A percentile compares a stretch with the other conserved stretches of the same genome.
These are phyloP conservation scores for Musa schizocarpa DNA, from an alignment of 176 grass and related monocot genomes.

Conservation along the genomic window DNA sequence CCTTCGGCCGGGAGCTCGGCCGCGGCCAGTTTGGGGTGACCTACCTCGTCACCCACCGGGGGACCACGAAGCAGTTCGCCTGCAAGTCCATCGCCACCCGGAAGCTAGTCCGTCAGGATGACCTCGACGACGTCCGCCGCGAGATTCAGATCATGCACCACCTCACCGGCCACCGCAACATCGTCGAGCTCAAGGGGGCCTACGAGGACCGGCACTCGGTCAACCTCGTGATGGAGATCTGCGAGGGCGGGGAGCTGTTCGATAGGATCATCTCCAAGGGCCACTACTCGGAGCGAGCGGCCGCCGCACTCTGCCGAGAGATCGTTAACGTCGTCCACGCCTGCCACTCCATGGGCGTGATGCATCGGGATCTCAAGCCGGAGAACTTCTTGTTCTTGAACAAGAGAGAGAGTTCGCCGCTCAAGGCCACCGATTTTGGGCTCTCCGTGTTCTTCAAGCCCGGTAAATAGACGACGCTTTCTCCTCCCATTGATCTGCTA, in stretches of 20 bases:
- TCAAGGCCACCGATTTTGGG: conserved; percentile 94
- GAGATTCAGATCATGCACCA: conserved; percentile 99
- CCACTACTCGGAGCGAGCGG: conserved; percentile 91
- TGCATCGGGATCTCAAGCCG: conserved; percentile 96
- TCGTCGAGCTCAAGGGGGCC: conserved; percentile 83
- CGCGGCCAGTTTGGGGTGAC: conserved; percentile 95
- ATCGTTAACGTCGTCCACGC: conserved; percentile 81
- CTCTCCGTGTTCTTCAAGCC: conserved; percentile 94
- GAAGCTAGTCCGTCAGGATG: conserved; percentile 83
- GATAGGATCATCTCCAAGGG: conserved; percentile 88
- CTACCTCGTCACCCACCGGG: conserved; percentile 78
- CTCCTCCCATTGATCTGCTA: background rate
- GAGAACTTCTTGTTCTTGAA: conserved; percentile 93
- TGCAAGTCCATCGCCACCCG: conserved; percentile 98
- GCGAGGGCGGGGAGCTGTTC: conserved; percentile 98
- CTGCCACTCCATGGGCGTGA: conserved; percentile 98
- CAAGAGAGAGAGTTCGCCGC: conserved; percentile 72
- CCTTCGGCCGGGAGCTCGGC: conserved; percentile 76
- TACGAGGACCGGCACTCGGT: conserved; percentile 91
- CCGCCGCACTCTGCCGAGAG: conserved; percentile 77
- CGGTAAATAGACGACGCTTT: conserved; percentile 25
- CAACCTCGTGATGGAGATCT: conserved; percentile 96
- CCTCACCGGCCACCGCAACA: conserved; percentile 92
- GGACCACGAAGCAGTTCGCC: conserved; percentile 58
- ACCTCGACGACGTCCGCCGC: conserved; percentile 83